phyloP scores from a whole-genome alignment of 768 basidiomycete species.

The Hortiboletus flavorubellus region DNA sequence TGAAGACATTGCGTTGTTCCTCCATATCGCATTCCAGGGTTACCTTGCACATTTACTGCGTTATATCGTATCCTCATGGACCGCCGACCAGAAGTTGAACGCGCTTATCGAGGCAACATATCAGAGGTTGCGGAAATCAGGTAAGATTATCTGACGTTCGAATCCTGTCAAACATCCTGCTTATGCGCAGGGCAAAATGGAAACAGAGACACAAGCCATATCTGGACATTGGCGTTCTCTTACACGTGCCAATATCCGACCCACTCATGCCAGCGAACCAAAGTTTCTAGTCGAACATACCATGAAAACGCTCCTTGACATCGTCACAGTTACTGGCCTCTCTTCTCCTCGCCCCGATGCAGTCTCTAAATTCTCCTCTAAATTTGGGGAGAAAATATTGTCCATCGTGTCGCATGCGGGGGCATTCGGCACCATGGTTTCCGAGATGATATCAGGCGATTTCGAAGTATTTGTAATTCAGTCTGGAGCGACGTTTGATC shows the following conservation, averaged over 20 bases:
- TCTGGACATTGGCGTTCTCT: not conserved
- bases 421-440: not conserved
- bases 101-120: not conserved
- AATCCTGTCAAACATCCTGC: not conserved
- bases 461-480: not conserved
- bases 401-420: not conserved
- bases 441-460: constrained; percentile 1
- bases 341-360: not conserved
- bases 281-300: not conserved
- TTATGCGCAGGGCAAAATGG: not conserved
- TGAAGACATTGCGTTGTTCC: not conserved
- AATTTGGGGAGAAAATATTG: not conserved
- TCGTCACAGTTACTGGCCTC: not conserved
- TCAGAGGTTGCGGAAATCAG: not conserved
- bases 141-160: not conserved
- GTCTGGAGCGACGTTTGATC: not conserved
- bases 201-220: not conserved
- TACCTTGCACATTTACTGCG: not conserved
- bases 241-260: not conserved
- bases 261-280: not conserved
- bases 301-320: not conserved
- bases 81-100: not conserved
- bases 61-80: not conserved
- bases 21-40: not conserved
- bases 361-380: not conserved